These are phyloP conservation scores for Rhodotorula sp. DNA, from an alignment of 1,284 basidiomycete species.

Conservation along the genomic window DNA sequence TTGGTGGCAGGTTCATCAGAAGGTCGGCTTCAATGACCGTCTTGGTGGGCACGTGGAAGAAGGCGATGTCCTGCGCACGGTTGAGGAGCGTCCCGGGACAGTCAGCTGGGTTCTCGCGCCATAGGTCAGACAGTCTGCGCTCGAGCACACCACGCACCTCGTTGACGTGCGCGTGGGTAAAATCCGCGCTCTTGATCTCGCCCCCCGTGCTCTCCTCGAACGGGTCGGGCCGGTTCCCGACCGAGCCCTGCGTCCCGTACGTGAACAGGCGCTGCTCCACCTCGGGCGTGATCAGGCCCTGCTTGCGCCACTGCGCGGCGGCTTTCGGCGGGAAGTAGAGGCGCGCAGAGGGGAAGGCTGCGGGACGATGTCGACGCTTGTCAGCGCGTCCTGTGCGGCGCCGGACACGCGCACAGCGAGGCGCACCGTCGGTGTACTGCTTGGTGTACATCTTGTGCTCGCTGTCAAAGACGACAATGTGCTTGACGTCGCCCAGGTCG, in stretches of 20 bases:
- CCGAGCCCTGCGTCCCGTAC: slow-evolving; percentile 2
- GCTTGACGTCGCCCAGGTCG: slow-evolving; percentile 42
- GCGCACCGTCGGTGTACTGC: slow-evolving; percentile 23
- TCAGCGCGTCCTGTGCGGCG: background rate
- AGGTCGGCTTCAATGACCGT: slow-evolving; percentile 85
- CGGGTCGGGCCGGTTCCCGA: slow-evolving; percentile 26
- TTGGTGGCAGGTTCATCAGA: slow-evolving; percentile 82
- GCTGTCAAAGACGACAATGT: slow-evolving; percentile 50
- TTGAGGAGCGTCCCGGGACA: background rate
- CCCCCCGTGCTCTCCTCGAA: slow-evolving; percentile 38
- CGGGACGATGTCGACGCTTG: no score
- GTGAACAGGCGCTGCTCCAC: slow-evolving; percentile 21
- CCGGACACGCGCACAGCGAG: no score
- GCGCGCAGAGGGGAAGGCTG: slow-evolving; percentile 43
- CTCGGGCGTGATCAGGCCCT: slow-evolving; percentile 23
- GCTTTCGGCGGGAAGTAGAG: slow-evolving; percentile 39
- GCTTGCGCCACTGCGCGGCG: slow-evolving; percentile 32
- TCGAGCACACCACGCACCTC: slow-evolving; percentile 23
- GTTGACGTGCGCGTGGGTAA: slow-evolving; percentile 37
- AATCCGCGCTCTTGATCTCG: slow-evolving; percentile 39
- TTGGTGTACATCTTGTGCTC: slow-evolving; percentile 36
- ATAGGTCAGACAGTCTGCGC: background rate
- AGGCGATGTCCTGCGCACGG: slow-evolving; percentile 71
- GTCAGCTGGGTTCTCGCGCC: background rate
- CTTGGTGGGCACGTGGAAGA: slow-evolving; percentile 75